A percentile compares a stretch with the other conserved stretches of the same genome.
Conservation (phyloP, 257 asterid genomes). For the Solanum microdontum region DNA sequence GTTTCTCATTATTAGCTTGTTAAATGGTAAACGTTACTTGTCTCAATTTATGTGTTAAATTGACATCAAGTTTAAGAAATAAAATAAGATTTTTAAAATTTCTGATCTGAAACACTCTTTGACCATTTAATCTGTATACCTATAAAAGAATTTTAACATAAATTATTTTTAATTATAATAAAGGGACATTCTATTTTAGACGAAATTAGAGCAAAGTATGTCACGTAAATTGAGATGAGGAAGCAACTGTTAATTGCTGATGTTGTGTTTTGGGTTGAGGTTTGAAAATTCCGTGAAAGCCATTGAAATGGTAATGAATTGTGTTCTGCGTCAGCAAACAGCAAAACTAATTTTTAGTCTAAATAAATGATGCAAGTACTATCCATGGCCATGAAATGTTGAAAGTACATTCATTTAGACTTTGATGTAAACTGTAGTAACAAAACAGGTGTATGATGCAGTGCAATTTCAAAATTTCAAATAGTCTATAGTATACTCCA, state of each 20-base stretch:
- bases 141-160: background rate
- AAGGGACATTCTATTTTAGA: accelerated
- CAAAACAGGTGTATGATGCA: background rate
- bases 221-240: background rate
- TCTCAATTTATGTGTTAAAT: background rate
- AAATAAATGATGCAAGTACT: background rate
- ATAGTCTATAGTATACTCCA: background rate
- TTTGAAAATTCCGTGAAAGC: background rate
- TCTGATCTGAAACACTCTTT: too few species aligned
- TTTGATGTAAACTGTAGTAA: background rate
- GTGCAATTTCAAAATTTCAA: background rate
- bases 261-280: background rate
- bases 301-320: background rate
- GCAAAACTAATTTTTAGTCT: background rate
- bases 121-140: background rate
- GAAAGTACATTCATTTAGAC: background rate
- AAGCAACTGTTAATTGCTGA: background rate
- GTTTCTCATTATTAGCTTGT: background rate
- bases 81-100: background rate
- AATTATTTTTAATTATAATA: background rate
- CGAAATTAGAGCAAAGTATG: background rate
- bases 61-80: background rate
- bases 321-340: background rate
- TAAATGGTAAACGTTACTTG: background rate
- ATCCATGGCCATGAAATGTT: background rate